A percentile compares a stretch with the other conserved stretches of the same genome.
phyloP scores from a whole-genome alignment of 345 rosid genomes.

The Abelmoschus esculentus region DNA sequence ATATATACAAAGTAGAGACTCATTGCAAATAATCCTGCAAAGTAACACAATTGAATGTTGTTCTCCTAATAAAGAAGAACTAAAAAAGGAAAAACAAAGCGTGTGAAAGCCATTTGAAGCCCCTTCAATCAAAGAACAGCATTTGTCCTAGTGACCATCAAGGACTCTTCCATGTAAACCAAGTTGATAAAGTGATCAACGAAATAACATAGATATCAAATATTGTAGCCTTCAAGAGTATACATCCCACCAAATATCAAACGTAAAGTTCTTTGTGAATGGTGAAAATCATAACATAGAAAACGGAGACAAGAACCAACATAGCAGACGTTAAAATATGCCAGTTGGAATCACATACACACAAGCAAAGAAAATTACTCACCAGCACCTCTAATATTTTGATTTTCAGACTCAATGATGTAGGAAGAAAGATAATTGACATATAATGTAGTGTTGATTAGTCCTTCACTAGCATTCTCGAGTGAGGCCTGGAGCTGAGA shows the following conservation, averaged over 20 bases:
- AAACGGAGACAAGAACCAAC: too few species aligned
- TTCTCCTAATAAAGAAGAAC: neutral
- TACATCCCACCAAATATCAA: neutral
- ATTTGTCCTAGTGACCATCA: neutral
- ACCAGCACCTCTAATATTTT: conserved; percentile 78
- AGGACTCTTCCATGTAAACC: neutral
- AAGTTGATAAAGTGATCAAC: too few species aligned
- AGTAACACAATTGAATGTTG: neutral
- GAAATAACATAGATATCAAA: too few species aligned
- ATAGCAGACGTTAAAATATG: neutral
- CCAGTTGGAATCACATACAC: neutral
- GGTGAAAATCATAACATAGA: too few species aligned
- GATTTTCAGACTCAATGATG: conserved; percentile 65
- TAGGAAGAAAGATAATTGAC: conserved; percentile 77
- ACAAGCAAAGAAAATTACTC: conserved; percentile 27
- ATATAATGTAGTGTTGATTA: conserved; percentile 68
- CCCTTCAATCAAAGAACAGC: neutral
- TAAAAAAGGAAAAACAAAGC: neutral
- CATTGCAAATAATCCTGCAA: neutral
- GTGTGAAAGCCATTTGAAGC: neutral
- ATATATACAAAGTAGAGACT: neutral
- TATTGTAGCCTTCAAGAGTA: too few species aligned
- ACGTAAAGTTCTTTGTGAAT: neutral
- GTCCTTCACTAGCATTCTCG: conserved; percentile 51
- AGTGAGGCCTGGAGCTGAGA: conserved; percentile 67